Conservation (phyloP, 2,329 filamentous ascomycete genomes). For the Zymoseptoria crescenta region DNA sequence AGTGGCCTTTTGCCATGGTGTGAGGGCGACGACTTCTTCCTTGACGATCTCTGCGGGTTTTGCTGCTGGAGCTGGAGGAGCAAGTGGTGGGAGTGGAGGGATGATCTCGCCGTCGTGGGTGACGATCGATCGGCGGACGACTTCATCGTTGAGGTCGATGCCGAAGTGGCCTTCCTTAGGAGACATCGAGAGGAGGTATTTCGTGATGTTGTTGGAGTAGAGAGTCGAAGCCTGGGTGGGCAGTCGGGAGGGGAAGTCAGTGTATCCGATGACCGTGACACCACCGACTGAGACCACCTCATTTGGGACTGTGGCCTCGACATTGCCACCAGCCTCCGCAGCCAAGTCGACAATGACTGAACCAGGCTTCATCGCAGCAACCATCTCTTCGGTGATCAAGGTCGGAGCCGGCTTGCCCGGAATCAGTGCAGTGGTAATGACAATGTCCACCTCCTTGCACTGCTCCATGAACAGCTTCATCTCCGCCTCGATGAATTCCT, state of each 20-base stretch:
- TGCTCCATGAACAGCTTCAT: slow-evolving; percentile 90
- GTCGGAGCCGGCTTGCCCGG: slow-evolving; percentile 76
- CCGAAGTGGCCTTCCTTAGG: slow-evolving; percentile 72
- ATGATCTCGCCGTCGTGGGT: slow-evolving; percentile 69
- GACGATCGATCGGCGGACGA: slow-evolving; percentile 77
- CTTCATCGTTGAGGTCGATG: slow-evolving; percentile 73
- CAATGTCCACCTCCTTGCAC: slow-evolving; percentile 79
- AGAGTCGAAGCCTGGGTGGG: slow-evolving; percentile 84
- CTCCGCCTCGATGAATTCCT: slow-evolving; percentile 85
- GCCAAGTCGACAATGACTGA: slow-evolving; percentile 84
- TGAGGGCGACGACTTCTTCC: slow-evolving; percentile 59
- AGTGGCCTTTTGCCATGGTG: slow-evolving; percentile 72
- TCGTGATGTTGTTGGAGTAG: slow-evolving; percentile 91
- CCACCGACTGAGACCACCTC: background rate
- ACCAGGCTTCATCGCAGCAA: slow-evolving; percentile 80
- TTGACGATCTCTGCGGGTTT: slow-evolving; percentile 44
- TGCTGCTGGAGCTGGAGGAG: slow-evolving; percentile 47
- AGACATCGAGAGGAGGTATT: slow-evolving; percentile 73
- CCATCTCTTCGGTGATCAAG: slow-evolving; percentile 72
- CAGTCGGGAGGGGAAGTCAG: slow-evolving; percentile 76
- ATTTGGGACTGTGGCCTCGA: slow-evolving; percentile 63
- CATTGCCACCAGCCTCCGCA: slow-evolving; percentile 81
- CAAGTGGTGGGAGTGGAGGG: slow-evolving; percentile 64
- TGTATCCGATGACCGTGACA: slow-evolving; percentile 69
- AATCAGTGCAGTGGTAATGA: slow-evolving; percentile 87